phyloP scores from a whole-genome alignment of 139 green algal genomes.

The Microglena sp. region DNA sequence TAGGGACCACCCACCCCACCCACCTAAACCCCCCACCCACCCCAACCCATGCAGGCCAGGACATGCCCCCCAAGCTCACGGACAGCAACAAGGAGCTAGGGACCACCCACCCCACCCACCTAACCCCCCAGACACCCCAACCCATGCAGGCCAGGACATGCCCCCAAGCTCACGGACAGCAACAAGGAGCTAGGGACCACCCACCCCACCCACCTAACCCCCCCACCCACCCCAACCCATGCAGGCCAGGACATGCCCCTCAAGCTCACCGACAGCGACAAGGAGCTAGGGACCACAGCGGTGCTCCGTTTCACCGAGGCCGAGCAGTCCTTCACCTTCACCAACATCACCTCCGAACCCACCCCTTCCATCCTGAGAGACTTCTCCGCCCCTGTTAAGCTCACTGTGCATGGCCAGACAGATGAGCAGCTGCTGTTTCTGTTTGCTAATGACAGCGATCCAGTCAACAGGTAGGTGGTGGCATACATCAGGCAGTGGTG shows the following conservation, averaged over 20 bases:
- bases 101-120: too few species aligned
- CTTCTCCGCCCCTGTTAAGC: conserved; percentile 89
- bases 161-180: too few species aligned
- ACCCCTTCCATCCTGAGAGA: conserved; percentile 75
- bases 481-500: not conserved
- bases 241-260: conserved; percentile 66
- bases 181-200: too few species aligned
- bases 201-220: too few species aligned
- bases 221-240: not conserved
- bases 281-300: conserved; percentile 21
- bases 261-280: conserved; percentile 32
- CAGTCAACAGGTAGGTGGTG: conserved; percentile 69
- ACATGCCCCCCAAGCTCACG: too few species aligned
- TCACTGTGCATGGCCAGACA: conserved; percentile 65
- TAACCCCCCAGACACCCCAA: too few species aligned
- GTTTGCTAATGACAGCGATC: conserved; percentile 79
- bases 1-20: too few species aligned
- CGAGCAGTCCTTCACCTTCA: conserved; percentile 52
- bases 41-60: too few species aligned
- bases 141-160: too few species aligned
- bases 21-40: too few species aligned
- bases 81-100: too few species aligned
- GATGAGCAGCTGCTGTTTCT: conserved; percentile 84
- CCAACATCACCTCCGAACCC: conserved; percentile 28
- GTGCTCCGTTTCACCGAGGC: conserved; percentile 59